Evolutionary conservation across 1,284 basidiomycete genomes (phyloP), one percentile per base, ranked within the genome.

Genomic region (Moesziomyces parantarcticus): DNA sequence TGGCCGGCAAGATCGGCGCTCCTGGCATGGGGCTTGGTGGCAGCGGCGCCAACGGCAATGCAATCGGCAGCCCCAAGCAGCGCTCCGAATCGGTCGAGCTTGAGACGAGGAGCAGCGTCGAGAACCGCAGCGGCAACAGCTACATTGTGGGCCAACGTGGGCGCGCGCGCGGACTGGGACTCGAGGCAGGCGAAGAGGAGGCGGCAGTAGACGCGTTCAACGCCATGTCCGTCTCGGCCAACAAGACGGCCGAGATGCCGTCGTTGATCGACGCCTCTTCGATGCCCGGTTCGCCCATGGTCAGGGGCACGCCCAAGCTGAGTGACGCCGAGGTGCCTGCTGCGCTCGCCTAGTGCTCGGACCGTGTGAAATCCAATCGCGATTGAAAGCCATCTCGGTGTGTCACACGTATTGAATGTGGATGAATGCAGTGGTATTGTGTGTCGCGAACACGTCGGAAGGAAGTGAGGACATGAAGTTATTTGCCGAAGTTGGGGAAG

Each of bases 401-500:
- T 13, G 42, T 21, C 9, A n/a, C n/a, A n/a, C n/a, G n/a, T n/a
- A n/a, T n/a, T 13, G 42, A 23, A 20, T 43, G 42, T 20, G 41
- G 13, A 21, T 20, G 41, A 8, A 21, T 39, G 36, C 26, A 44
- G 9, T 22, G 50, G 18, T 42, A 49, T 34, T 32, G 5, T 13
- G 29, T 1, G 29, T 32, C 11, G 29, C 10, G 4, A 32, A 13
- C 3, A 13, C 11, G 10, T 32, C 4, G n/a, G 2, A 32, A 32
- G 10, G 29, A 32, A 11, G 29, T 3, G 6, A n/a, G 8, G 5
- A n/a, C n/a, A n/a, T n/a, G n/a, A n/a, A n/a, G 7, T 8, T 26
- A 73, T 48, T 68, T 73, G 53, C 39, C 71, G 39, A 44, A 44
- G 58, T 61, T 56, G 23, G 71, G 71, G 52, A 74, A 74, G 58